Conservation (phyloP, 352 stramenopile genomes). For the Phytophthora kernoviae region DNA sequence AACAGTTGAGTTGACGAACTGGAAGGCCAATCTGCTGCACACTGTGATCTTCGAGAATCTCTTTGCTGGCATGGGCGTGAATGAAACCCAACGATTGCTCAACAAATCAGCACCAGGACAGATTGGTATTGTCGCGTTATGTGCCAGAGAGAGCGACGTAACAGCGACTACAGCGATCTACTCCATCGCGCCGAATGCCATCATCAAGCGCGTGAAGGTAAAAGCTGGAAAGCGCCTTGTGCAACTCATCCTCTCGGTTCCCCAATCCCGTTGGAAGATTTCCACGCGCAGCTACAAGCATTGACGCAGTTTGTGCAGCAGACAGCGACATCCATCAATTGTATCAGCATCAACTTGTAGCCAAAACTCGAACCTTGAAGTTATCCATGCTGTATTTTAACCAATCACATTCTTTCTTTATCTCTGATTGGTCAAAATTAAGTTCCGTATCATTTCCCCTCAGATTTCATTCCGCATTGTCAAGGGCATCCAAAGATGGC, state of each 20-base stretch:
- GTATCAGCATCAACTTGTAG: constrained; percentile 20
- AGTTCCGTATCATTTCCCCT: neutral
- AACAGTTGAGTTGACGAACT: constrained; percentile 40
- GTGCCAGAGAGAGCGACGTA: constrained; percentile 37
- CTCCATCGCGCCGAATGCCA: constrained; percentile 40
- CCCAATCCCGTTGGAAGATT: constrained; percentile 27
- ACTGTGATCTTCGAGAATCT: constrained; percentile 46
- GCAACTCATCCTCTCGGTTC: constrained; percentile 3
- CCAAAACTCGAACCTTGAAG: no score
- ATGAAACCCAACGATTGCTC: constrained; percentile 6
- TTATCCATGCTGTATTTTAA: no score
- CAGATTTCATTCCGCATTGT: neutral
- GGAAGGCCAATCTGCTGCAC: constrained; percentile 55
- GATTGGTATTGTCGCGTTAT: constrained; percentile 36
- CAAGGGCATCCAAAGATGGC: constrained; percentile 6
- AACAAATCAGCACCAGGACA: constrained; percentile 5
- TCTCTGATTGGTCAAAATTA: no score
- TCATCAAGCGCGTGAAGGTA: constrained; percentile 47
- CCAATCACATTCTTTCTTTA: no score
- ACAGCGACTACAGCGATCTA: constrained; percentile 25
- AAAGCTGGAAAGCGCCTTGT: neutral
- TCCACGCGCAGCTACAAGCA: constrained; percentile 40
- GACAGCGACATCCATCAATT: constrained; percentile 21
- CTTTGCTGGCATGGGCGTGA: constrained; percentile 4
- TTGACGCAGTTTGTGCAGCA: constrained; percentile 35